Percentiles rank a stretch among this genome's conserved stretches.
Conservation (phyloP, 2,329 filamentous ascomycete genomes). For the Botrytis tulipae region DNA sequence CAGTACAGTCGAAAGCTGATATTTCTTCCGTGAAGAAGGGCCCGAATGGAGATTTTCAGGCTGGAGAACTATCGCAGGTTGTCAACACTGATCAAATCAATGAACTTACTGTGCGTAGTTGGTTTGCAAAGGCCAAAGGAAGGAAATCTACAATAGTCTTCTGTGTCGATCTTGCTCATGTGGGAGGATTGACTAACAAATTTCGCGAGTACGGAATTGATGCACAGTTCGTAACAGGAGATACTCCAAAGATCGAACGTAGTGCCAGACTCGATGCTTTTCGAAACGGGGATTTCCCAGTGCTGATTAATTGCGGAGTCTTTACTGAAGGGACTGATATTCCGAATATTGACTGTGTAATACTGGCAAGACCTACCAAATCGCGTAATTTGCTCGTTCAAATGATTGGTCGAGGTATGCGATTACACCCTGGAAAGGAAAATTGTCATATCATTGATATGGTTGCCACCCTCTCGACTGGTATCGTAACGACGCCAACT, state of each 20-base stretch:
- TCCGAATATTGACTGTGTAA: constrained; percentile 90
- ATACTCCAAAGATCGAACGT: constrained; percentile 69
- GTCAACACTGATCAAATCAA: constrained; percentile 84
- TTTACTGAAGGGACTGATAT: constrained; percentile 98
- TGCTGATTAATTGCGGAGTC: constrained; percentile 91
- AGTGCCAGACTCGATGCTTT: constrained; percentile 73
- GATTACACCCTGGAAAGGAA: constrained; percentile 73
- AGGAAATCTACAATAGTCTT: constrained; percentile 89
- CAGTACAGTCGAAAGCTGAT: constrained; percentile 79
- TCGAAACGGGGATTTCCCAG: constrained; percentile 71
- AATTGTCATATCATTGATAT: constrained; percentile 97
- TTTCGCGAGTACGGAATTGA: constrained; percentile 80
- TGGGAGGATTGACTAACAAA: constrained; percentile 67
- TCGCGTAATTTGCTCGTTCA: constrained; percentile 93
- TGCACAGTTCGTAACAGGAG: constrained; percentile 81
- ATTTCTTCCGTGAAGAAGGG: constrained; percentile 66
- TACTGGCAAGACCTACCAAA: constrained; percentile 83
- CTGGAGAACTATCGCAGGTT: constrained; percentile 71
- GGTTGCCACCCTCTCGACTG: constrained; percentile 79
- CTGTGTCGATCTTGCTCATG: constrained; percentile 86
- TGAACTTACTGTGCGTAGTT: constrained; percentile 79
- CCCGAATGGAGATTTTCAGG: constrained; percentile 73
- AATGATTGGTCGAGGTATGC: constrained; percentile 95
- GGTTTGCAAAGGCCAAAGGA: constrained; percentile 71
- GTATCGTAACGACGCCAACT: constrained; percentile 87